Evolutionary conservation across 805 yeast species (phyloP).

Genomic region (Candida corydali): DNA sequence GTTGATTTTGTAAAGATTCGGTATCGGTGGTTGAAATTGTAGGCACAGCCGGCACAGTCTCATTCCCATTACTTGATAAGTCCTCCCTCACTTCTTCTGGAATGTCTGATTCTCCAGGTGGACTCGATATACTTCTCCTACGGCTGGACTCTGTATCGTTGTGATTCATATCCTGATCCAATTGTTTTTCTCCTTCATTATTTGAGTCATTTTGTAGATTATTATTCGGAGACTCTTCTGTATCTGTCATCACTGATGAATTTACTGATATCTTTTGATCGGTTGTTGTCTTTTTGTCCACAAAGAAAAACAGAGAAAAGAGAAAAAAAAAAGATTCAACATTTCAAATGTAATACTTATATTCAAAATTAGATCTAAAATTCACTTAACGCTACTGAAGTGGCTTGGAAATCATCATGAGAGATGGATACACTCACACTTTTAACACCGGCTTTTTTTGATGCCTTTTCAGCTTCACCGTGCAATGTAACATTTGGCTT

Average conservation of each 20-base stretch:
- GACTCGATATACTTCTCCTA: not conserved
- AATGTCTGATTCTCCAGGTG: constrained; percentile 1
- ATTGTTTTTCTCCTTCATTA: not conserved
- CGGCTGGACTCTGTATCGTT: not conserved
- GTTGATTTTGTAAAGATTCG: not conserved
- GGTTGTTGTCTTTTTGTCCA: constrained; percentile 3
- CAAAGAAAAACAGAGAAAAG: not conserved
- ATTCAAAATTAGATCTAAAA: constrained; percentile 33
- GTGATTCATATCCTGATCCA: not conserved
- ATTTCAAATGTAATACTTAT: not conserved
- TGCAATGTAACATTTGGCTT: constrained; percentile 77
- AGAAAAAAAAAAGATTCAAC: constrained; percentile 1
- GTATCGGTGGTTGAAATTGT: constrained; percentile 6
- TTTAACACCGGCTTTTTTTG: constrained; percentile 63
- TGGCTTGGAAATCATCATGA: constrained; percentile 95
- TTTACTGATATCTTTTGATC: no score
- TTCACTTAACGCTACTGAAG: constrained; percentile 87
- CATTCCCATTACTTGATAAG: constrained; percentile 1
- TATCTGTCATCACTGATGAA: not conserved
- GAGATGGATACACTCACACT: constrained; percentile 84
- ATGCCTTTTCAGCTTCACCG: constrained; percentile 76
- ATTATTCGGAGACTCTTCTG: not conserved
- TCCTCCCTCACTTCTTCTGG: constrained; percentile 4
- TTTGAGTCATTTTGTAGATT: not conserved
- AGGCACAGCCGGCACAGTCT: not conserved